These are phyloP conservation scores for Fraxinus sp. DNA, from an alignment of 305 asterid species.

Conservation along the genomic window DNA sequence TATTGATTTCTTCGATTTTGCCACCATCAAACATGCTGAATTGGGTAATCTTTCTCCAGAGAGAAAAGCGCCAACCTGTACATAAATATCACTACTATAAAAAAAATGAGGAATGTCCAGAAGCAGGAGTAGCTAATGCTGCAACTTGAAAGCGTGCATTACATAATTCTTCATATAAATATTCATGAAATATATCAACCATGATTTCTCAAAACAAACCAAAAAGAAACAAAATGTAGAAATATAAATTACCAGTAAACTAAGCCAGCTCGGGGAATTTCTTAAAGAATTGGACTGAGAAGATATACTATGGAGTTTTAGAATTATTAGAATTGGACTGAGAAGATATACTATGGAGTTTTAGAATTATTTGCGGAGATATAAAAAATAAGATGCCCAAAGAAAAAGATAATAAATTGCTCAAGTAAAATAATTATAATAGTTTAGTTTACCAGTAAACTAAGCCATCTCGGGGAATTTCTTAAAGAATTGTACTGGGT, in stretches of 20 bases:
- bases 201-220: not conserved
- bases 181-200: not conserved
- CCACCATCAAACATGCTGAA: slow-evolving; percentile 11
- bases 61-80: slow-evolving; percentile 25
- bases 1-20: not conserved
- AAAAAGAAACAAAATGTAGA: not conserved
- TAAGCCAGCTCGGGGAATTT: not conserved
- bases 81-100: slow-evolving; percentile 23
- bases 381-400: not conserved
- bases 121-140: slow-evolving; percentile 20
- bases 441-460: not conserved
- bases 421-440: not conserved
- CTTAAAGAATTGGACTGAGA: not conserved
- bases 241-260: not conserved
- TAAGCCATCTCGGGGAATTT: not conserved
- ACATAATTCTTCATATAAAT: not conserved
- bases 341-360: not conserved
- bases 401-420: not conserved
- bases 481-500: not conserved
- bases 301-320: not conserved
- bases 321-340: not conserved
- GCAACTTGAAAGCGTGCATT: slow-evolving; percentile 4
- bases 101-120: slow-evolving; percentile 17
- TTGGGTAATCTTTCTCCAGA: slow-evolving; percentile 21
- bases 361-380: not conserved